Conservation (phyloP, 805 yeast genomes). For the Zygosaccharomyces pseudorouxii region DNA sequence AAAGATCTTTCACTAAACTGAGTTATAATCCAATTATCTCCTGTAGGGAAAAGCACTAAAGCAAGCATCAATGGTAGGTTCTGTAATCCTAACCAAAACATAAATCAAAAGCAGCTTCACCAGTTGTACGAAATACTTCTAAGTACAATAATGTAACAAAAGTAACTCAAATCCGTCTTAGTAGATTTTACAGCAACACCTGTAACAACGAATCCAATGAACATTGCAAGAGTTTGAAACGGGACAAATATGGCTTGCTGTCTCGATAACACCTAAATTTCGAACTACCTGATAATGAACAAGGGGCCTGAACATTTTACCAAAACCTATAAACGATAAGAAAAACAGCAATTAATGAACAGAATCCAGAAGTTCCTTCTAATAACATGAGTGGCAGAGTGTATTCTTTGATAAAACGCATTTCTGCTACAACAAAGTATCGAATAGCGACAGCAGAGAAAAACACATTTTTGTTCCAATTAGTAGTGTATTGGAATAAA, state of each 20-base stretch:
- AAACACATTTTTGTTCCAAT: conserved; percentile 40
- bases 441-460: conserved; percentile 26
- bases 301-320: conserved; percentile 55
- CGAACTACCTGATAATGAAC: conserved; percentile 51
- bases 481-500: conserved; percentile 46
- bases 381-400: conserved; percentile 55
- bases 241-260: conserved; percentile 53
- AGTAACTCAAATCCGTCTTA: conserved; percentile 27
- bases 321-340: conserved; percentile 40
- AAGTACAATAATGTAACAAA: conserved; percentile 27
- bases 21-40: conserved; percentile 14
- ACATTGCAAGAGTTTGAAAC: conserved; percentile 52
- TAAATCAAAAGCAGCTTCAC: conserved; percentile 19
- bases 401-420: conserved; percentile 43
- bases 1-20: conserved; percentile 31
- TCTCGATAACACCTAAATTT: conserved; percentile 46
- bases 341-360: conserved; percentile 48
- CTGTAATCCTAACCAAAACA: conserved; percentile 16
- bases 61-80: conserved; percentile 17
- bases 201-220: conserved; percentile 51
- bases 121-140: conserved; percentile 24
- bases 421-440: conserved; percentile 36
- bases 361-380: conserved; percentile 50
- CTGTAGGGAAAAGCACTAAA: conserved; percentile 2
- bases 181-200: conserved; percentile 43